Conservation (phyloP, 345 rosid species). For the Euphorbia lathyris region DNA sequence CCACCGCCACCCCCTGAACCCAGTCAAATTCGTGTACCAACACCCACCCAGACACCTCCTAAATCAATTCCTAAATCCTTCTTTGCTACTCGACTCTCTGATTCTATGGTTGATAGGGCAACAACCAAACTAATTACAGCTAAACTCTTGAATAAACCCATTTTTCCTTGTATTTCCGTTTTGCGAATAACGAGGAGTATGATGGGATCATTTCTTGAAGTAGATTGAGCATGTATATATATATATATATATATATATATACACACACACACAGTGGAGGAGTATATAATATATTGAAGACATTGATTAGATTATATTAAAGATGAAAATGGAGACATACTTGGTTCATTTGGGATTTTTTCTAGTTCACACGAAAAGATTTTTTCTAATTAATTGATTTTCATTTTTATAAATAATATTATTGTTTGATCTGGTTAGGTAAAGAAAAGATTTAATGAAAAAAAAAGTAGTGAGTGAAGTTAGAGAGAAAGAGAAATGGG, state of each 20-base stretch:
- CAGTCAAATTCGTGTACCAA: slow-evolving; percentile 41
- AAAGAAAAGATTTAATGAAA: too few relatives aligned
- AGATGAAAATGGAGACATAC: neutral
- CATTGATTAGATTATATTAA: neutral
- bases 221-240: neutral
- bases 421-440: too few relatives aligned
- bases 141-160: slow-evolving; percentile 12
- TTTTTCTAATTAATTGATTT: too few relatives aligned
- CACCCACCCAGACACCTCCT: slow-evolving; percentile 43
- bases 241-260: too few relatives aligned
- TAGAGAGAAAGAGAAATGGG: too few relatives aligned
- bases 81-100: slow-evolving; percentile 42
- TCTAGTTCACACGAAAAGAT: neutral
- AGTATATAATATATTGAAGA: neutral
- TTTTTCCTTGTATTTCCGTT: neutral
- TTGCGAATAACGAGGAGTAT: too few relatives aligned
- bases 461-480: too few relatives aligned
- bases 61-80: slow-evolving; percentile 53
- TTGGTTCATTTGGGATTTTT: neutral
- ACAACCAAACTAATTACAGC: slow-evolving; percentile 27
- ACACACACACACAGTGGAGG: too few relatives aligned
- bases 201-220: neutral
- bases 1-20: slow-evolving; percentile 35
- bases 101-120: slow-evolving; percentile 16
- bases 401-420: too few relatives aligned